Percentiles rank a stretch among this genome's conserved stretches.
These are phyloP conservation scores for Beauveria varroae DNA, from an alignment of 2,329 filamentous ascomycete genomes.

Conservation along the genomic window DNA sequence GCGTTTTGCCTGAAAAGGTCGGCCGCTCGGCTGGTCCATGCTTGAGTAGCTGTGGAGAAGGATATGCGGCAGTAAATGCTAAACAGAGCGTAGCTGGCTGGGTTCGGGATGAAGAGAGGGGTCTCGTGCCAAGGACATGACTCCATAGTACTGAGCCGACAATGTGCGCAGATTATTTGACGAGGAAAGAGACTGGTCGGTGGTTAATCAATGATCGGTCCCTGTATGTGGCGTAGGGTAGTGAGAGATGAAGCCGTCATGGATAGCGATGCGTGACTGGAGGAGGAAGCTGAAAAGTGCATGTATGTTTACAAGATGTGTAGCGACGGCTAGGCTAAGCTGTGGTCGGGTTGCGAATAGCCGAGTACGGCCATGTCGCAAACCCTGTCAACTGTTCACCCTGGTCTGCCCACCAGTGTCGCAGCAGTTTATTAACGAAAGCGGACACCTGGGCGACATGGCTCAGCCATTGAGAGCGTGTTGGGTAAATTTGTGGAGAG, in stretches of 20 bases:
- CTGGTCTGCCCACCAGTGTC: neutral
- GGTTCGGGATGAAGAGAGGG: neutral
- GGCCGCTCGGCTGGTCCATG: neutral
- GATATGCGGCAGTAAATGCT: neutral
- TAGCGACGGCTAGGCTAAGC: neutral
- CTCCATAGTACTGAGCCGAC: constrained; percentile 1
- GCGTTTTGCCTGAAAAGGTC: neutral
- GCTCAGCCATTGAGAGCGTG: neutral
- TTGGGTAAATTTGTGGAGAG: constrained; percentile 9
- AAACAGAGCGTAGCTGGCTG: neutral
- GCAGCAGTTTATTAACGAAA: neutral
- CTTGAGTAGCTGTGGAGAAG: neutral
- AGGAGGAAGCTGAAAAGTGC: neutral
- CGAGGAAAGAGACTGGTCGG: neutral
- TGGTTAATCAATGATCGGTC: no score
- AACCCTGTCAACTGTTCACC: neutral
- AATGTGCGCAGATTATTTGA: constrained; percentile 1
- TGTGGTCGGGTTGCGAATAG: neutral
- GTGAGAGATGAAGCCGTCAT: neutral
- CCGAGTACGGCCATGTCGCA: neutral
- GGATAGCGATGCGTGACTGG: no score
- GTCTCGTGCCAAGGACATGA: constrained; percentile 4
- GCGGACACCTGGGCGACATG: neutral
- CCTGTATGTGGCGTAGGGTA: no score
- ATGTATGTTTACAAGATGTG: neutral